These are phyloP conservation scores for Daldinia sp. DNA, from an alignment of 2,329 filamentous ascomycete genomes.

Conservation along the genomic window DNA sequence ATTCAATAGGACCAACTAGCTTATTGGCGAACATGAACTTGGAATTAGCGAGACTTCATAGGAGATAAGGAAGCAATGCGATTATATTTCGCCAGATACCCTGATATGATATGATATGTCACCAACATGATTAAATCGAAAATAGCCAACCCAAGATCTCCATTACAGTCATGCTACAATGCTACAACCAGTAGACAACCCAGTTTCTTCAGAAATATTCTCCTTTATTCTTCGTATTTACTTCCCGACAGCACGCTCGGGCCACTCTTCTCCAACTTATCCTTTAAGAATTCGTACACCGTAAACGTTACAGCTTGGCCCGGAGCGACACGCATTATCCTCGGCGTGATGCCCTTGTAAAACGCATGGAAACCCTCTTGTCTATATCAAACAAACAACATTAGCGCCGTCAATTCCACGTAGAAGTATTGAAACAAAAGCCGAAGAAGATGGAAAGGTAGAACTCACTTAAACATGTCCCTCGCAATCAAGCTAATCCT, in stretches of 20 bases:
- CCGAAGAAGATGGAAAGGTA: neutral
- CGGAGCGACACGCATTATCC: conserved; percentile 96
- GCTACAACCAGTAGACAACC: neutral
- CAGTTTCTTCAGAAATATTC: neutral
- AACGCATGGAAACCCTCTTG: conserved; percentile 95
- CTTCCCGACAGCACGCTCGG: conserved; percentile 70
- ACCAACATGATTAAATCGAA: conserved; percentile 3
- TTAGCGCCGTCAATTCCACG: neutral
- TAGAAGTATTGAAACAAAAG: neutral
- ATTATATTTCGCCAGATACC: conserved; percentile 24
- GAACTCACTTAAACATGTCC: conserved; percentile 82
- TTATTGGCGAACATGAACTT: neutral
- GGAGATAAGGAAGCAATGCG: conserved; percentile 19
- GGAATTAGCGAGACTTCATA: conserved; percentile 17
- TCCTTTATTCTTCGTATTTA: conserved; percentile 74
- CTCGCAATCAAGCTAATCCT: conserved; percentile 82
- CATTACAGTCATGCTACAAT: neutral
- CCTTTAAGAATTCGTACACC: conserved; percentile 83
- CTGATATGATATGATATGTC: conserved; percentile 4
- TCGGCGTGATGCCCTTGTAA: conserved; percentile 98
- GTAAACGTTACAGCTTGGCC: conserved; percentile 86
- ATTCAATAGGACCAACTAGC: neutral
- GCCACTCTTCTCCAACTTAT: conserved; percentile 75
- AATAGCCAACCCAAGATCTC: neutral
- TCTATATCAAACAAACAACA: conserved; percentile 57